Evolutionary conservation across 2,329 filamentous ascomycete genomes (phyloP).

Genomic region (Botrytis elliptica): DNA sequence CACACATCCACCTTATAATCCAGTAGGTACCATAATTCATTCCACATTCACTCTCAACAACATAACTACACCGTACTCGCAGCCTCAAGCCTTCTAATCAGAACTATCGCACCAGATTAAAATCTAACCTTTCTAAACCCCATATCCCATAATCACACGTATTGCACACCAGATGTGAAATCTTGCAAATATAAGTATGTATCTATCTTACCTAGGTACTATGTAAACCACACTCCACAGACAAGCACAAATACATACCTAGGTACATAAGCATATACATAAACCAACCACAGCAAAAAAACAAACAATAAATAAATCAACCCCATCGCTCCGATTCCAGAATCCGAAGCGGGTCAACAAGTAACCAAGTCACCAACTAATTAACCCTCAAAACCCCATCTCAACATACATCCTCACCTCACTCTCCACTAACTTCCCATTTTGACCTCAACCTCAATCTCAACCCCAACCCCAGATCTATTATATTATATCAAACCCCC

Average conservation of each 20-base stretch:
- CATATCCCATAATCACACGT: background rate
- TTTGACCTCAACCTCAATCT: no score
- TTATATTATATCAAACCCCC: no score
- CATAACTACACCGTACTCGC: background rate
- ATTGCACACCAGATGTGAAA: background rate
- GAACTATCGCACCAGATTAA: background rate
- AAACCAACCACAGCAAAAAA: background rate
- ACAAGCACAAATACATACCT: background rate
- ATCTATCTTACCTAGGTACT: no score
- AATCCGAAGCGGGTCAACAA: accelerated
- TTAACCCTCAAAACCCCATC: background rate
- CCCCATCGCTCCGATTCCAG: background rate
- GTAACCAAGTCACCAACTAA: background rate
- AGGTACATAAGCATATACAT: background rate
- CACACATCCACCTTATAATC: background rate
- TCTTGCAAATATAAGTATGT: background rate
- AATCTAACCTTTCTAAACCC: background rate
- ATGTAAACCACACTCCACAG: background rate
- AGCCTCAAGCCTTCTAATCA: background rate
- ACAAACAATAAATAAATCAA: background rate
- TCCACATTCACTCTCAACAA: background rate
- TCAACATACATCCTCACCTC: background rate
- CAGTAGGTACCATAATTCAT: background rate
- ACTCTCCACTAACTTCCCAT: no score
- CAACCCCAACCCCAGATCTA: no score